A percentile compares a stretch with the other conserved stretches of the same genome.
Evolutionary conservation across 805 yeast genomes (phyloP).

Genomic region (Sugiyamaella smithiae): DNA sequence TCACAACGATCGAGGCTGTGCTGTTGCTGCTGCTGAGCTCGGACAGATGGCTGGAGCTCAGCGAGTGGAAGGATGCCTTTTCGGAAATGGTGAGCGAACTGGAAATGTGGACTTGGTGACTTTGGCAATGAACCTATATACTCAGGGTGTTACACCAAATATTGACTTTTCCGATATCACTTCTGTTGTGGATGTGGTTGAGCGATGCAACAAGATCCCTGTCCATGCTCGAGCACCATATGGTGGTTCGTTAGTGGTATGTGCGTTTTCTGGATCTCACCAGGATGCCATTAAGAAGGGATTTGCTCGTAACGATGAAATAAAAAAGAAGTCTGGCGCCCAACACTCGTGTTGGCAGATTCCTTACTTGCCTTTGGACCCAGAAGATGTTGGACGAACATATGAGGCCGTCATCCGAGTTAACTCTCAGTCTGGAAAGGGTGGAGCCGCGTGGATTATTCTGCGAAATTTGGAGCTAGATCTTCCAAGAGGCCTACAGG

Average conservation of each 20-base stretch:
- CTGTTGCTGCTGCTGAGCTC: conserved; percentile 83
- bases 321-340: conserved; percentile 34
- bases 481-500: conserved; percentile 76
- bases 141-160: conserved; percentile 72
- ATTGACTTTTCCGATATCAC: conserved; percentile 68
- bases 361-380: conserved; percentile 83
- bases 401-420: conserved; percentile 90
- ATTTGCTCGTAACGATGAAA: conserved; percentile 42
- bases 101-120: conserved; percentile 84
- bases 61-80: conserved; percentile 80
- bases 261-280: conserved; percentile 83
- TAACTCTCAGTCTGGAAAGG: conserved; percentile 85
- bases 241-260: conserved; percentile 78
- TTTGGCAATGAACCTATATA: conserved; percentile 69
- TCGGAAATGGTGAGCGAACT: conserved; percentile 86
- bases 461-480: conserved; percentile 72
- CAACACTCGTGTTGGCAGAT: conserved; percentile 54
- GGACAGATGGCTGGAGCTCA: conserved; percentile 86
- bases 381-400: conserved; percentile 81
- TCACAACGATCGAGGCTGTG: conserved; percentile 84
- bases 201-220: conserved; percentile 77
- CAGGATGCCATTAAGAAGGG: conserved; percentile 89
- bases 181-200: conserved; percentile 67
- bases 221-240: conserved; percentile 78
- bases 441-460: conserved; percentile 88